Evolutionary conservation across 305 asterid species (phyloP).

Genomic region (Petunia hybrid): DNA sequence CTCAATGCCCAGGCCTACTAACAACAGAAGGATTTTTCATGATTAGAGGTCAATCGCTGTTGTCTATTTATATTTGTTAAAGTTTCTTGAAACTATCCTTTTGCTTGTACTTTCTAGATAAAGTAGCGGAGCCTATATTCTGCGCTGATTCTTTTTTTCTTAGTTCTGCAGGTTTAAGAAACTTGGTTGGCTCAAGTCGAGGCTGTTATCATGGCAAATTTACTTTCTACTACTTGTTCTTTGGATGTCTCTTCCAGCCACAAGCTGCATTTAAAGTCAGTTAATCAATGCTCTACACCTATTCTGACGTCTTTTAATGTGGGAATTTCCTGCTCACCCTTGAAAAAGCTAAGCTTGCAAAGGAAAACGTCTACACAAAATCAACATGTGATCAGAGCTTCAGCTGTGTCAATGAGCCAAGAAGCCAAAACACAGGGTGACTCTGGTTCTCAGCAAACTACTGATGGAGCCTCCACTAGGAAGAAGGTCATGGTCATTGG

Average conservation of each 20-base stretch:
- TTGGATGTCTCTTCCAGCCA: slow-evolving; percentile 49
- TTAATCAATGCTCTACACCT: slow-evolving; percentile 41
- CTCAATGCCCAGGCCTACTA: too few species aligned
- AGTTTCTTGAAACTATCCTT: background rate
- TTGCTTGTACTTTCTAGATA: background rate
- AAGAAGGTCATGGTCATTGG: slow-evolving; percentile 93
- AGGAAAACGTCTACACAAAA: slow-evolving; percentile 35
- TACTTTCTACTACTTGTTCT: slow-evolving; percentile 63
- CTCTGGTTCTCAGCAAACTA: slow-evolving; percentile 44
- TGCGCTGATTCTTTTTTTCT: slow-evolving; percentile 16
- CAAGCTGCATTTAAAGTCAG: slow-evolving; percentile 42
- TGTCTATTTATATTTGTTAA: background rate
- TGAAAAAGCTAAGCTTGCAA: slow-evolving; percentile 34
- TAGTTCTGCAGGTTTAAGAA: slow-evolving; percentile 44
- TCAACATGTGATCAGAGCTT: slow-evolving; percentile 42
- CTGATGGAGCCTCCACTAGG: slow-evolving; percentile 42
- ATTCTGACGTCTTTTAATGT: slow-evolving; percentile 45
- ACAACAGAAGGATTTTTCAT: background rate
- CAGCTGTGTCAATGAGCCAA: slow-evolving; percentile 62
- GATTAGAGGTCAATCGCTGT: background rate
- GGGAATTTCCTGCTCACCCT: slow-evolving; percentile 40
- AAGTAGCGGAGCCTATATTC: background rate
- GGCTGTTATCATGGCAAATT: slow-evolving; percentile 63
- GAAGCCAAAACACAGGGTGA: slow-evolving; percentile 54
- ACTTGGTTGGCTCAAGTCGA: background rate